Percentiles rank a stretch among this genome's conserved stretches.
Conservation (phyloP, 1,139 yeast genomes). For the Torulaspora globosa region DNA sequence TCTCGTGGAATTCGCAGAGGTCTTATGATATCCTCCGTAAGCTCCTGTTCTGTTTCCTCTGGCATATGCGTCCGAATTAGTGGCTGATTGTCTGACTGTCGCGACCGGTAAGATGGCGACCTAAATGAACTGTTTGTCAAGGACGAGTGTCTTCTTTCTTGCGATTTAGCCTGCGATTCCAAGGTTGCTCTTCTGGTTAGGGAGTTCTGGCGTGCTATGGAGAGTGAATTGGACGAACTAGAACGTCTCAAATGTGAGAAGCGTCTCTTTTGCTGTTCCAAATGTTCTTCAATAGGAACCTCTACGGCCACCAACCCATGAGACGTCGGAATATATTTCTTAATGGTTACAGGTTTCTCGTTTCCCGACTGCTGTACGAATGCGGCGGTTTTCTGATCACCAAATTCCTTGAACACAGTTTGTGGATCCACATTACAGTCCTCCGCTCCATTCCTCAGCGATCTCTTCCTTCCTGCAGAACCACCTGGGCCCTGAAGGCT, state of each 20-base stretch:
- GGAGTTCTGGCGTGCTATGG: conserved; percentile 9
- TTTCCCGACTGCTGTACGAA: conserved; percentile 13
- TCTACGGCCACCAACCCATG: conserved; percentile 45
- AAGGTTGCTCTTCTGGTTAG: conserved; percentile 4
- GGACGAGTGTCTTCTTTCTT: conserved; percentile 10
- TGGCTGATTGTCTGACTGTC: conserved; percentile 6
- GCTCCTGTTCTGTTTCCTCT: conserved; percentile 19
- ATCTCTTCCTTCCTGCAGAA: conserved; percentile 6
- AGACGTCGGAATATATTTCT: conserved; percentile 46
- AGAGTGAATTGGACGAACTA: conserved; percentile 8
- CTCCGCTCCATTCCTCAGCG: background rate
- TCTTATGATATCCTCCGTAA: conserved; percentile 7
- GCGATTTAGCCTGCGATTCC: conserved; percentile 1
- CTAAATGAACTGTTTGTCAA: conserved; percentile 1
- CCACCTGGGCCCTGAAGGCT: conserved; percentile 6
- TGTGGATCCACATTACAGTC: conserved; percentile 9
- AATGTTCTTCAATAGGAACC: conserved; percentile 40
- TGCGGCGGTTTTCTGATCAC: conserved; percentile 23
- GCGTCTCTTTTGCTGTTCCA: conserved; percentile 4
- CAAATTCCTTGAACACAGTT: conserved; percentile 20
- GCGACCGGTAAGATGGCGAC: background rate
- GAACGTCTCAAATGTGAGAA: conserved; percentile 10
- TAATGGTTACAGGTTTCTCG: conserved; percentile 36
- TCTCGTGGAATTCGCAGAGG: conserved; percentile 8
- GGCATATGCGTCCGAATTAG: conserved; percentile 14